Percentiles rank a stretch among this genome's conserved stretches.
Evolutionary conservation across 495 filamentous ascomycete genomes (phyloP).

Genomic region (Penicillium mononematosum): DNA sequence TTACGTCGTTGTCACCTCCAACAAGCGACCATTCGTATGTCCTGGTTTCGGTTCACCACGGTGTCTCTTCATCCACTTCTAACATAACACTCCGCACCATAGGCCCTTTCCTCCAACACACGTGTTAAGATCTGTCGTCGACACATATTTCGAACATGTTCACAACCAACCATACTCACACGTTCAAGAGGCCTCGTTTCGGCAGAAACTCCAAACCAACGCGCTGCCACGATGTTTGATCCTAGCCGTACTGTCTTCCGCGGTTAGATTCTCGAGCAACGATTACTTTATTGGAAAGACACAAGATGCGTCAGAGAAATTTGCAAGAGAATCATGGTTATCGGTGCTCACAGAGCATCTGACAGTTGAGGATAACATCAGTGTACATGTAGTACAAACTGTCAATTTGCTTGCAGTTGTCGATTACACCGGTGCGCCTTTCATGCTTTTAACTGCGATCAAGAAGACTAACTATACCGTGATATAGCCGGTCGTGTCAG

Average conservation of each 20-base stretch:
- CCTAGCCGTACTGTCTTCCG: slow-evolving; percentile 27
- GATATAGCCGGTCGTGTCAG: slow-evolving; percentile 26
- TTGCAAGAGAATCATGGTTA: slow-evolving; percentile 31
- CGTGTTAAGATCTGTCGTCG: slow-evolving; percentile 23
- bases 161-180: slow-evolving; percentile 37
- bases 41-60: no score
- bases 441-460: not conserved
- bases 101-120: slow-evolving; percentile 21
- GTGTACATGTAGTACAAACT: slow-evolving; percentile 28
- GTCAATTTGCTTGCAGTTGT: slow-evolving; percentile 31
- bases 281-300: slow-evolving; percentile 22
- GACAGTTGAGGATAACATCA: slow-evolving; percentile 23
- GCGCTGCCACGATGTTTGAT: slow-evolving; percentile 24
- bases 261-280: slow-evolving; percentile 28
- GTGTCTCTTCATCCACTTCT: no score
- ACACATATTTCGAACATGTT: slow-evolving; percentile 28
- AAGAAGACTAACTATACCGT: no score
- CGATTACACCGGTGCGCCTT: slow-evolving; percentile 27
- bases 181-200: slow-evolving; percentile 30
- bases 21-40: no score
- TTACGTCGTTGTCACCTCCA: no score
- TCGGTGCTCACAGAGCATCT: slow-evolving; percentile 29
- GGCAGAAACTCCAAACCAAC: slow-evolving; percentile 16
- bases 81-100: not conserved
- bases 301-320: slow-evolving; percentile 21